phyloP scores from a whole-genome alignment of 2,329 filamentous ascomycete species.

The Anthostomella pinea region DNA sequence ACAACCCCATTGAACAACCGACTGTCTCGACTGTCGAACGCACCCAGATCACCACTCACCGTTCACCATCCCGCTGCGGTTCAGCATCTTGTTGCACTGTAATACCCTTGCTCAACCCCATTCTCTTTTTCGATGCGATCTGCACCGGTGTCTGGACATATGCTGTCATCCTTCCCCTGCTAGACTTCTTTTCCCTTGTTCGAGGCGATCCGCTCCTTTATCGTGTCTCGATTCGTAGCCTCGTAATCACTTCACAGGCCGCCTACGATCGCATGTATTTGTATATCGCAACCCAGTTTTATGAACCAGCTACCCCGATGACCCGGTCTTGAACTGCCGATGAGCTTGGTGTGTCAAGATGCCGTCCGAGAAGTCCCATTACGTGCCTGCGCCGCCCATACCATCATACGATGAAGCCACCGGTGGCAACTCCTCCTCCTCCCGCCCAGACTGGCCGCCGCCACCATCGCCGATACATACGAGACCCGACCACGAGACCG shows the following conservation, averaged over 20 bases:
- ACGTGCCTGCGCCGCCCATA: conserved; percentile 69
- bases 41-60: no score
- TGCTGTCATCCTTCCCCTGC: background rate
- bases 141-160: conserved; percentile 6
- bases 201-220: conserved; percentile 17
- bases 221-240: conserved; percentile 16
- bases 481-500: conserved; percentile 66
- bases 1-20: no score
- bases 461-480: conserved; percentile 56
- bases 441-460: conserved; percentile 54
- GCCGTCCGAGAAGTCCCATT: conserved; percentile 52
- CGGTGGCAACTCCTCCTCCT: conserved; percentile 51
- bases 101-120: no score
- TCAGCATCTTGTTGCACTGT: no score
- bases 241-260: conserved; percentile 7
- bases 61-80: no score
- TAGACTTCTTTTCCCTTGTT: conserved; percentile 9
- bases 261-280: conserved; percentile 12
- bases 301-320: background rate
- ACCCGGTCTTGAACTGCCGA: conserved; percentile 13
- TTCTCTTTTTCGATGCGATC: conserved; percentile 10
- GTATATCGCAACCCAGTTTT: no score
- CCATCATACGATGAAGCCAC: conserved; percentile 82
- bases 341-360: conserved; percentile 26
- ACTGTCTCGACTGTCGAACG: no score